Percentiles rank a stretch among this genome's conserved stretches.
phyloP scores from a whole-genome alignment of 2,329 filamentous ascomycete genomes.

The Stagonosporopsis tanaceti region DNA sequence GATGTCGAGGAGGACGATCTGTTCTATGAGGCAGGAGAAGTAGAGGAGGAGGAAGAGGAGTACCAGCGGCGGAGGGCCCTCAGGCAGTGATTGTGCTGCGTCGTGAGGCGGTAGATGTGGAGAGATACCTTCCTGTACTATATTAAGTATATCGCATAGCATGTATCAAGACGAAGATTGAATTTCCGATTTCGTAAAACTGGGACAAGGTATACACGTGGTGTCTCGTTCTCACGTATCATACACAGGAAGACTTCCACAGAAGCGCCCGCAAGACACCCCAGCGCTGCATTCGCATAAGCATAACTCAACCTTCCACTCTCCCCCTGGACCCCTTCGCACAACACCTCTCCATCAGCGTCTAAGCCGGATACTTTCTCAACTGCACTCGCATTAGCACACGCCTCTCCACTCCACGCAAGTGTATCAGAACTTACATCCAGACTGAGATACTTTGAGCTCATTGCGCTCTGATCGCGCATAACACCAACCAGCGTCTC shows the following conservation, averaged over 20 bases:
- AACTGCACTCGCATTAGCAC: conserved; percentile 29
- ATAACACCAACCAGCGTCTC: conserved; percentile 96
- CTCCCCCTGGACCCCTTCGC: not conserved
- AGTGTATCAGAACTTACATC: conserved; percentile 73
- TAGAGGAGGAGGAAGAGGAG: conserved; percentile 31
- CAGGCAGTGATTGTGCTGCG: not conserved
- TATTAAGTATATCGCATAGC: not conserved
- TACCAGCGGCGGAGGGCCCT: not conserved
- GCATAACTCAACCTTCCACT: not conserved
- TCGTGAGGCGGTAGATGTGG: not conserved
- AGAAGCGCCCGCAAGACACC: not conserved
- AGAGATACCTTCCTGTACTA: conserved; percentile 1
- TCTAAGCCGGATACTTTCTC: conserved; percentile 33
- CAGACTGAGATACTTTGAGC: conserved; percentile 86
- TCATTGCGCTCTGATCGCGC: conserved; percentile 92
- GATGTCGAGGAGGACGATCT: conserved; percentile 44
- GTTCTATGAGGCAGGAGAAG: conserved; percentile 44
- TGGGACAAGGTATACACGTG: too few relatives aligned
- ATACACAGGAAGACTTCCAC: not conserved
- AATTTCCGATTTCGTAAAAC: not conserved
- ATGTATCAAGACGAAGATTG: not conserved
- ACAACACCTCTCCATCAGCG: not conserved
- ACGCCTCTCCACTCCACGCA: not conserved
- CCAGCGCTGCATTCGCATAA: not conserved
- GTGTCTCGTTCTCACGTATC: not conserved